phyloP scores from a whole-genome alignment of 768 basidiomycete genomes.

The Lactarius indigo region DNA sequence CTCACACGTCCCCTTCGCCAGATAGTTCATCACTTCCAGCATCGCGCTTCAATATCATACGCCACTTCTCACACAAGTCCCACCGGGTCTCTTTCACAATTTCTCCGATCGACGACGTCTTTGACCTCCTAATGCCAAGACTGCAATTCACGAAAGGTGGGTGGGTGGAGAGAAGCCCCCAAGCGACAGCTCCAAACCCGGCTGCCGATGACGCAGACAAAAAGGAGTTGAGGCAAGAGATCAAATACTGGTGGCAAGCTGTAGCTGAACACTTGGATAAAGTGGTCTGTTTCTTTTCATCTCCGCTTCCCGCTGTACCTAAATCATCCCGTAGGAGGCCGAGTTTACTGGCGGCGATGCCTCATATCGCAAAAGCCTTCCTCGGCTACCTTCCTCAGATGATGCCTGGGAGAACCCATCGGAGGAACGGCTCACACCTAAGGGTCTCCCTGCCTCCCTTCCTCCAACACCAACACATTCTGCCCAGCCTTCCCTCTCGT shows the following conservation, averaged over 20 bases:
- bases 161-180: constrained; percentile 23
- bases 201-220: constrained; percentile 39
- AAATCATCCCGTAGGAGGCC: constrained; percentile 40
- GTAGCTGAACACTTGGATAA: constrained; percentile 57
- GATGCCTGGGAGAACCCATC: constrained; percentile 43
- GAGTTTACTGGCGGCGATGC: constrained; percentile 29
- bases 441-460: constrained; percentile 22
- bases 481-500: constrained; percentile 25
- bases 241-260: constrained; percentile 64
- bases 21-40: constrained; percentile 31
- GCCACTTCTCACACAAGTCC: constrained; percentile 40
- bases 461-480: constrained; percentile 25
- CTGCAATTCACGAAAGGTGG: constrained; percentile 48
- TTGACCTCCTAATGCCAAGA: constrained; percentile 57
- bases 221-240: constrained; percentile 52
- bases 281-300: constrained; percentile 40
- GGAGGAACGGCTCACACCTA: constrained; percentile 25
- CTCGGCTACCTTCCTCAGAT: constrained; percentile 56
- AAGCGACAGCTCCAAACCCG: not conserved
- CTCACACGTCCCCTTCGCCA: constrained; percentile 18
- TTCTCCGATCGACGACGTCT: constrained; percentile 50
- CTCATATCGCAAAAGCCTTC: constrained; percentile 46
- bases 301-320: not conserved
- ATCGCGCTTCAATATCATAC: constrained; percentile 37
- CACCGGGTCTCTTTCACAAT: constrained; percentile 44